Conservation (phyloP, 495 filamentous ascomycete genomes). For the Tuber aestivum region DNA sequence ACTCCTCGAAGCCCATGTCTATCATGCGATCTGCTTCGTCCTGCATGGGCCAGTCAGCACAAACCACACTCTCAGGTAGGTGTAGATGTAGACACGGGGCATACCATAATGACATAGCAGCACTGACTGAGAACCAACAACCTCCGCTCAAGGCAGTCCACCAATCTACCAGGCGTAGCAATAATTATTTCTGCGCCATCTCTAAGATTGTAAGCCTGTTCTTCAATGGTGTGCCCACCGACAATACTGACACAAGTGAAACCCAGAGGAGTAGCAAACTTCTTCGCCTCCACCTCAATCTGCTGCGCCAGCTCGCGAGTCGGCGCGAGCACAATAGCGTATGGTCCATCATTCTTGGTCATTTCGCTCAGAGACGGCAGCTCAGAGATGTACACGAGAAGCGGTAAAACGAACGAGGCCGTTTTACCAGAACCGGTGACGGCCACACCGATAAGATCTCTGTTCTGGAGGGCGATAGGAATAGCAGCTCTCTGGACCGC, state of each 20-base stretch:
- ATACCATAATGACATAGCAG: constrained; percentile 85
- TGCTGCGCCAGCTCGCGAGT: constrained; percentile 99
- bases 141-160: constrained; percentile 92
- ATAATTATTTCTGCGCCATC: constrained; percentile 98
- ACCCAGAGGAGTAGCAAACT: constrained; percentile 84
- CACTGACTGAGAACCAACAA: constrained; percentile 89
- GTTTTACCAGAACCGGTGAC: constrained; percentile 99
- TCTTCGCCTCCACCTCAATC: constrained; percentile 90
- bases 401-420: constrained; percentile 84
- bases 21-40: constrained; percentile 99
- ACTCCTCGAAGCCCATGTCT: constrained; percentile 95
- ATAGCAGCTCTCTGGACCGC: constrained; percentile 91
- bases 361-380: constrained; percentile 76
- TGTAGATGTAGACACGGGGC: neutral
- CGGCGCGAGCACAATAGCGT: constrained; percentile 90
- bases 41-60: neutral
- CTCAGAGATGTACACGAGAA: constrained; percentile 95
- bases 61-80: constrained; percentile 40
- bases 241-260: constrained; percentile 97
- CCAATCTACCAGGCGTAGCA: constrained; percentile 91
- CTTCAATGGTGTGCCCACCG: constrained; percentile 90
- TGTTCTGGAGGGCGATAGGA: constrained; percentile 84
- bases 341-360: constrained; percentile 93
- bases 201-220: constrained; percentile 87
- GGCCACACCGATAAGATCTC: constrained; percentile 95